phyloP scores from a whole-genome alignment of 2,329 filamentous ascomycete species.

The Sclerotinia glacialis region DNA sequence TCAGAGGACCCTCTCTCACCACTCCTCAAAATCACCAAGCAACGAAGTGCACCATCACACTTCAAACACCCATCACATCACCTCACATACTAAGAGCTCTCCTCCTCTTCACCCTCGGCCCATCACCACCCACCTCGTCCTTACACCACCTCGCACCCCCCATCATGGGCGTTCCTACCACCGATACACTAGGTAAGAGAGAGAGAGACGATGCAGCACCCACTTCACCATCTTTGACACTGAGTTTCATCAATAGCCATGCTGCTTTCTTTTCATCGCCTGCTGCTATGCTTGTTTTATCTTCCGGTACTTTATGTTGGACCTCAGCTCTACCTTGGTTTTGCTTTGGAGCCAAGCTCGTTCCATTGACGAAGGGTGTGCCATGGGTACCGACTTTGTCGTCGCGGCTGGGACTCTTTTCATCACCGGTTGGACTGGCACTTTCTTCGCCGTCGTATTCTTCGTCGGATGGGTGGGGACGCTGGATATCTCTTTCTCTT shows the following conservation, averaged over 20 bases:
- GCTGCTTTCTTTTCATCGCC: constrained; percentile 48
- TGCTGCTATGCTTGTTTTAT: constrained; percentile 6
- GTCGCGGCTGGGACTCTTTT: constrained; percentile 6
- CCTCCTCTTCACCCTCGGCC: constrained; percentile 43
- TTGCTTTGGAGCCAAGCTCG: neutral
- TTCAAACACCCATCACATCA: neutral
- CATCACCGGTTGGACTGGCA: constrained; percentile 26
- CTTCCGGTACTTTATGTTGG: neutral
- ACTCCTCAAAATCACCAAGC: no score
- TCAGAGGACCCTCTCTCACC: neutral
- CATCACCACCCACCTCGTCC: constrained; percentile 25
- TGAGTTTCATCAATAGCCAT: constrained; percentile 49
- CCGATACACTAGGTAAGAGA: neutral
- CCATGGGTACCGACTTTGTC: neutral
- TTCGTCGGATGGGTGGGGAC: constrained; percentile 27
- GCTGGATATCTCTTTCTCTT: neutral
- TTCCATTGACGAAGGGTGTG: no score
- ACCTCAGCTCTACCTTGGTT: neutral
- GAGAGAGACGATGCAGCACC: constrained; percentile 7
- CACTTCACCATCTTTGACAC: constrained; percentile 41
- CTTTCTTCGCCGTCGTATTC: constrained; percentile 36
- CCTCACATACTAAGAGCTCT: constrained; percentile 42
- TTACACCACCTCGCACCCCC: constrained; percentile 2
- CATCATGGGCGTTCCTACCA: neutral
- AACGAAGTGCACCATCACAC: neutral